phyloP scores from a whole-genome alignment of 2,329 filamentous ascomycete genomes.

The Coniochaeta hoffmannii region DNA sequence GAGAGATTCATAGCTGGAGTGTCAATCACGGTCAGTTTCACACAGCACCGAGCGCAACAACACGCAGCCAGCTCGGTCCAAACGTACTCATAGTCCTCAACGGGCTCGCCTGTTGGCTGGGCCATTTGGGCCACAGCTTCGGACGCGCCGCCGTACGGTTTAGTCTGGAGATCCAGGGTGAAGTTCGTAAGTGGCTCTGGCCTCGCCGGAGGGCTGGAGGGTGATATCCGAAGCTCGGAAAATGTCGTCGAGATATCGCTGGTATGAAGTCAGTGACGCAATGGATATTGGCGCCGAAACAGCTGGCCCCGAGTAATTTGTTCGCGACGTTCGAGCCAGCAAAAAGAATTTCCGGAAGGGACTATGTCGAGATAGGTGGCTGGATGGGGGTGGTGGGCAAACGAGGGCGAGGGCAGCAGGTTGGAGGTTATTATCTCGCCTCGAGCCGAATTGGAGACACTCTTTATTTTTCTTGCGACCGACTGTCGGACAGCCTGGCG shows the following conservation, averaged over 20 bases:
- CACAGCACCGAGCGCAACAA: slow-evolving; percentile 7
- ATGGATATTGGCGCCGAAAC: slow-evolving; percentile 3
- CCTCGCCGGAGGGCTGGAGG: not conserved
- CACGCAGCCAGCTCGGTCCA: not conserved
- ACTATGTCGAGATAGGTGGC: not conserved
- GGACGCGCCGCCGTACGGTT: slow-evolving; percentile 55
- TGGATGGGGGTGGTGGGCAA: slow-evolving; percentile 3
- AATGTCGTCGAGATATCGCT: not conserved
- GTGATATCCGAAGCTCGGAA: slow-evolving; percentile 5
- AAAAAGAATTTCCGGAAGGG: not conserved
- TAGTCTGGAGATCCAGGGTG: slow-evolving; percentile 58
- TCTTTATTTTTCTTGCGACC: slow-evolving; percentile 16
- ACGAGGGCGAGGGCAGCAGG: not conserved
- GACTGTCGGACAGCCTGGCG: slow-evolving; percentile 14
- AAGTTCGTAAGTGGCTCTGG: slow-evolving; percentile 23
- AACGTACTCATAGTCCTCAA: slow-evolving; percentile 61
- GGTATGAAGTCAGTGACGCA: slow-evolving; percentile 6
- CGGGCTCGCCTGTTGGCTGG: slow-evolving; percentile 57
- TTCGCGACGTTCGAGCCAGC: not conserved
- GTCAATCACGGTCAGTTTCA: slow-evolving; percentile 11
- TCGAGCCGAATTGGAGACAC: not conserved
- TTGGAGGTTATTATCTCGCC: not conserved
- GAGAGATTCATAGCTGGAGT: slow-evolving; percentile 73
- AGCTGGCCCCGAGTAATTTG: not conserved
- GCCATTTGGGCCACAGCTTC: slow-evolving; percentile 63